Base-by-base conservation (phyloP, 129 eudicot genomes). In the Flaveria linearis region DNA sequence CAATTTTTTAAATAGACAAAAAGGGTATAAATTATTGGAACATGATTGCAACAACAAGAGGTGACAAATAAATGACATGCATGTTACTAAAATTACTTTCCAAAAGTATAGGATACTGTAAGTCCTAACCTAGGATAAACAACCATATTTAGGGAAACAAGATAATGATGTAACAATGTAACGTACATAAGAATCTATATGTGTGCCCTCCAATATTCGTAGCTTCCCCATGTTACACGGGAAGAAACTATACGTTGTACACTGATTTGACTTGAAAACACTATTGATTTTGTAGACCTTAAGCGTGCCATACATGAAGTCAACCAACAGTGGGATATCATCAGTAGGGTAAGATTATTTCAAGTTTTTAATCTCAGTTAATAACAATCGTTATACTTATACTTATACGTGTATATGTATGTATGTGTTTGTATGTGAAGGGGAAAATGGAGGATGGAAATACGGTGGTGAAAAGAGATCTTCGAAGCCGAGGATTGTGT, bases 281-380 rank as follows among this genome's bases (percentile, higher is more conserved):
- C 49, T 60, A 5, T 78, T 69, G 71, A 60, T 28, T 69, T 53
- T 74, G 79, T 85, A 93, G 98, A 93, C 96, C 7, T 58, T 93
- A 62, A 93, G 92, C 5, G 96, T 93, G 25, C 98, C 98, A 70
- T 93, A 93, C 86, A 83, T 93, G 95, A 93, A 93, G 87, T 83
- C 90, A 78, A 80, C 92, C 42, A 75, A 85, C 72, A 71, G 81
- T 61, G 80, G 76, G 68, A 79, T 81, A 70, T 72, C 82, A 17
- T 75, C 73, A 20, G 86, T 77, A 58, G 86, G 93, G 98, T 92
- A 89, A 69, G 85, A 76, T 17, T 57, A 18, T 57, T 33, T 63
- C 1, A 17, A 68, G 6, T 0, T 22, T 68, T 67, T 36, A 23
- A 23, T 18, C 15, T 16, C 18, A 5, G 7, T 36, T 36, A 36